Evolutionary conservation across 2,329 filamentous ascomycete genomes (phyloP), one percentile per base, ranked within the genome.

Genomic region (Fusarium tanahbumbuense): DNA sequence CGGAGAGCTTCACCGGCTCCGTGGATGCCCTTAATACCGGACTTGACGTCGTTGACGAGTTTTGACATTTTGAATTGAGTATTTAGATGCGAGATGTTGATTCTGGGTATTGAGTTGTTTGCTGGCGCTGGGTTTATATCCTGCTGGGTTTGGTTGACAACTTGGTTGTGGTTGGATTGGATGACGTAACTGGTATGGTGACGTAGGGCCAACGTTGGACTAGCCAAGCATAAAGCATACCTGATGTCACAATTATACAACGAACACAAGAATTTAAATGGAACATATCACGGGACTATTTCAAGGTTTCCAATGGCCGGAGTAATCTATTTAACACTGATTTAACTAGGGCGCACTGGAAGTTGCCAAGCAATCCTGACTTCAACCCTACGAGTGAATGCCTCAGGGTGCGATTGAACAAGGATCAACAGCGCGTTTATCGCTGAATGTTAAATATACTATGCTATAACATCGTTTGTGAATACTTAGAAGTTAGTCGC

Each of bases 1-100:
- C 73, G 48, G 0, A 75, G n/a, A 4, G 63, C 71, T 32, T 75
- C 73, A 18, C 73, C 73, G 4, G 73, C 68, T 5, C 73, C 73
- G 12, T 58, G 60, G 28, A 75, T 60, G 40, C 73, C 73, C 2
- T 75, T 75, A 3, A 75, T 54, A 37, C 71, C 70, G 3, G 73
- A 50, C 32, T 75, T 75, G 42, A 73, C 68, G 25, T 75, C 73
- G 3, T 75, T 47, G 1, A 74, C 22, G n/a, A 74, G 8, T 44
- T 68, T 73, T 12, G 72, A 67, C 72, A 74, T 71, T 34, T 50
- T 69, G 6, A 6, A 10, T 25, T 9, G 5, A n/a, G 12, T 48
- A 0, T 28, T 12, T 2, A 12, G 5, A 12, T 41, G 11, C 20
- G 13, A 15, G 1, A 16, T 12, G 25, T 20, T 13, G 3, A 3